These are phyloP conservation scores for Trichoderma breve DNA, from an alignment of 2,329 filamentous ascomycete genomes.

Conservation along the genomic window DNA sequence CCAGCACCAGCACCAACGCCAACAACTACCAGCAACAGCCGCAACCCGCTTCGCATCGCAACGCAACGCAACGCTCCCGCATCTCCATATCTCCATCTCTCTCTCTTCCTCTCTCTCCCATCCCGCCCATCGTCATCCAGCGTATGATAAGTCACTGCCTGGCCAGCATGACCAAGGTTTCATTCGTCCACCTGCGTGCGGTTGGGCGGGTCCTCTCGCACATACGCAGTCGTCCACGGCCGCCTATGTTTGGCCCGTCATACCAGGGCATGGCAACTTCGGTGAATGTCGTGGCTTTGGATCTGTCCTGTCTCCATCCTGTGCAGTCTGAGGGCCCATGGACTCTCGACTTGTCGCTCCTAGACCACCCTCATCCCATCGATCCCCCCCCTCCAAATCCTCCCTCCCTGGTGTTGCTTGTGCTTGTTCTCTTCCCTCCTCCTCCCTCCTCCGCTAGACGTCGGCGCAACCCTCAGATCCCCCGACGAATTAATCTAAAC, in stretches of 20 bases:
- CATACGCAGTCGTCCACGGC: constrained; percentile 11
- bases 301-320: constrained; percentile 4
- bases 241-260: constrained; percentile 15
- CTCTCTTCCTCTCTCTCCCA: background rate
- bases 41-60: background rate
- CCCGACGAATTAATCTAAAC: constrained; percentile 15
- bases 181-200: constrained; percentile 19
- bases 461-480: constrained; percentile 10
- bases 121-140: background rate
- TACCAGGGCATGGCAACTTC: constrained; percentile 21
- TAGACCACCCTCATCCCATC: background rate
- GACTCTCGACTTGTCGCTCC: constrained; percentile 3
- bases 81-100: background rate
- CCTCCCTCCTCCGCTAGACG: background rate
- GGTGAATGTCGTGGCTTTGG: constrained; percentile 22
- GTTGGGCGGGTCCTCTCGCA: constrained; percentile 17
- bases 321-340: background rate
- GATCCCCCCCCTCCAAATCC: background rate
- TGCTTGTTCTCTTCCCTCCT: background rate
- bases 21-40: background rate
- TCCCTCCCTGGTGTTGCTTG: background rate
- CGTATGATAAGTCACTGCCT: constrained; percentile 10
- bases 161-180: constrained; percentile 14
- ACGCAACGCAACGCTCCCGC: background rate
- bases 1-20: background rate